A percentile compares a stretch with the other conserved stretches of the same genome.
These are phyloP conservation scores for Urostyla sp. DNA, from an alignment of 73 alveolate species.

Conservation along the genomic window DNA sequence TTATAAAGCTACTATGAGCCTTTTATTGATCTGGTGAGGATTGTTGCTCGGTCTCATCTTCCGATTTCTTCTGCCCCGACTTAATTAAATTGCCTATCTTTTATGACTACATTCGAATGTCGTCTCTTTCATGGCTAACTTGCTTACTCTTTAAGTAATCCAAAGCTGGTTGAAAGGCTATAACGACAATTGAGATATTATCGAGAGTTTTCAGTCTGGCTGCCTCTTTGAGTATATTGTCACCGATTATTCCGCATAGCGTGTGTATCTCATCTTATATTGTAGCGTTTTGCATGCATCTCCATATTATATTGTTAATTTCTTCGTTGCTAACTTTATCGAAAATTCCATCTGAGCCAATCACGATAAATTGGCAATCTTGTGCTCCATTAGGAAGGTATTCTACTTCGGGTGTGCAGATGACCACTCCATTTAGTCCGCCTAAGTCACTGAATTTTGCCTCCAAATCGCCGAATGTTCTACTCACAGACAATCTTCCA, in stretches of 20 bases:
- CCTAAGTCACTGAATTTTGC: slow-evolving; percentile 85
- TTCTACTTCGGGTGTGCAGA: slow-evolving; percentile 87
- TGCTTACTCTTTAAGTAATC: slow-evolving; percentile 33
- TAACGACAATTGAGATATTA: slow-evolving; percentile 78
- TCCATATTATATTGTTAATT: slow-evolving; percentile 70
- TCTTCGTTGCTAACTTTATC: slow-evolving; percentile 78
- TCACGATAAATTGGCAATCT: slow-evolving; percentile 66
- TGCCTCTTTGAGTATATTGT: slow-evolving; percentile 76
- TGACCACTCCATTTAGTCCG: slow-evolving; percentile 85
- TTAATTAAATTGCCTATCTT: too few species aligned
- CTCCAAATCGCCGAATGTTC: slow-evolving; percentile 91
- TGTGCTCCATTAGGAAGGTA: slow-evolving; percentile 61
- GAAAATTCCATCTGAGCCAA: slow-evolving; percentile 87
- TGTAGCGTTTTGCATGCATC: not conserved
- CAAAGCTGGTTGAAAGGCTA: slow-evolving; percentile 59
- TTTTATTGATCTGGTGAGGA: too few species aligned
- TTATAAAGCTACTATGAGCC: too few species aligned
- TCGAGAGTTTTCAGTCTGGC: slow-evolving; percentile 68
- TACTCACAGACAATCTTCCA: slow-evolving; percentile 80
- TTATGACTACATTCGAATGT: too few species aligned
- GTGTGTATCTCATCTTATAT: slow-evolving; percentile 42
- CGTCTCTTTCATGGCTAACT: too few species aligned
- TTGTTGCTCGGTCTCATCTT: too few species aligned
- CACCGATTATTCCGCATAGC: slow-evolving; percentile 76
- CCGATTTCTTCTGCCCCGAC: too few species aligned